These are phyloP conservation scores for Setomelanomma holmii DNA, from an alignment of 2,329 filamentous ascomycete genomes.

Conservation along the genomic window DNA sequence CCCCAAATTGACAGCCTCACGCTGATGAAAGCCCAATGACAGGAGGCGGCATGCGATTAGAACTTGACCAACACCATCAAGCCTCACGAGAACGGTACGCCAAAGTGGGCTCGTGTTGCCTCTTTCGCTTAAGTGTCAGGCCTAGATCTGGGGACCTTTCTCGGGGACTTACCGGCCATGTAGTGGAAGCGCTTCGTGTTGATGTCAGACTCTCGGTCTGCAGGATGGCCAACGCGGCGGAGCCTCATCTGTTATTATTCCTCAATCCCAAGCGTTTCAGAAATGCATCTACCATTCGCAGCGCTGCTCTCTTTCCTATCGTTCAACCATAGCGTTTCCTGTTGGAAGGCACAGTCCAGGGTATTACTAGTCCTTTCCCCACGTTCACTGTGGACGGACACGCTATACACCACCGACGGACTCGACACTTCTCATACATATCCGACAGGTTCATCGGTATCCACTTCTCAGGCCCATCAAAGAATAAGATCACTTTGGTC, in stretches of 20 bases:
- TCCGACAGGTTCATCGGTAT: constrained; percentile 18
- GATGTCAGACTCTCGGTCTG: constrained; percentile 24
- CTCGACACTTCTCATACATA: constrained; percentile 13
- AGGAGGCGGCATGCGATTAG: constrained; percentile 12
- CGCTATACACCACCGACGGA: constrained; percentile 22
- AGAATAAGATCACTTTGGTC: constrained; percentile 12
- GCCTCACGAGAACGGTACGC: constrained; percentile 2
- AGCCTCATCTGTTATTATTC: constrained; percentile 30
- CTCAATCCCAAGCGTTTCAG: constrained; percentile 23
- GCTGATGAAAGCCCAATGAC: constrained; percentile 5
- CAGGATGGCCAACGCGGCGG: constrained; percentile 15
- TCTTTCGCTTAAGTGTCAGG: constrained; percentile 6
- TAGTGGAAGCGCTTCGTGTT: constrained; percentile 10
- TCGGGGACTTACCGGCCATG: constrained; percentile 30
- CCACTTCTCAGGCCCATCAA: constrained; percentile 17
- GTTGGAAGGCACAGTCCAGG: constrained; percentile 20
- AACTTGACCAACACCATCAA: constrained; percentile 5
- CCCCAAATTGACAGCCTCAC: constrained; percentile 9
- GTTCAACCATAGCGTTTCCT: constrained; percentile 17
- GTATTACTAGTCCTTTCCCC: constrained; percentile 15
- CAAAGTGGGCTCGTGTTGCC: constrained; percentile 7
- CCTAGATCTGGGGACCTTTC: constrained; percentile 7
- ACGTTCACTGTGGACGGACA: constrained; percentile 9
- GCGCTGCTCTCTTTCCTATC: constrained; percentile 13
- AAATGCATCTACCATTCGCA: constrained; percentile 9